Evolutionary conservation across 208 protist genomes (phyloP).

Genomic region (Trypanosoma mega): DNA sequence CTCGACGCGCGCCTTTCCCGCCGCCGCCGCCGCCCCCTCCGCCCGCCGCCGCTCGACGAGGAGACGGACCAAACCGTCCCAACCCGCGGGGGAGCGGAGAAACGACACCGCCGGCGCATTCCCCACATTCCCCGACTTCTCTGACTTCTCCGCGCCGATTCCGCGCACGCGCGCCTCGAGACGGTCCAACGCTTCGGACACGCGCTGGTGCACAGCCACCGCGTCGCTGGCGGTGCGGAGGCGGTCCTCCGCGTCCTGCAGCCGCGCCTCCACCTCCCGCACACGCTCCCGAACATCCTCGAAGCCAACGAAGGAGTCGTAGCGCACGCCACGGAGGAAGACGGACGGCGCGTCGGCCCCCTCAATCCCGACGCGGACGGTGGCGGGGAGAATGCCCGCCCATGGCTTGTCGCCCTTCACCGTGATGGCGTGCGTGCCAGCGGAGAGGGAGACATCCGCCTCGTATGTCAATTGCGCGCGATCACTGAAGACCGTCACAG

Average conservation of each 20-base stretch:
- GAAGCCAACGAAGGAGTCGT: not conserved
- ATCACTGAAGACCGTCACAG: conserved; percentile 30
- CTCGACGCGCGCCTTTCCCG: too few relatives aligned
- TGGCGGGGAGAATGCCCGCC: conserved; percentile 21
- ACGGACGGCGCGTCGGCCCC: conserved; percentile 2
- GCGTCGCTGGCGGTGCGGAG: conserved; percentile 11
- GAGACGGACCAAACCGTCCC: too few relatives aligned
- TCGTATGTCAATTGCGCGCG: conserved; percentile 21
- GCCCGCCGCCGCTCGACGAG: too few relatives aligned
- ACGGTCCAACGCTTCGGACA: conserved; percentile 10
- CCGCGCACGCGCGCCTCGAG: conserved; percentile 1
- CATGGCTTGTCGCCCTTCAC: conserved; percentile 13
- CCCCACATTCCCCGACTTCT: too few relatives aligned
- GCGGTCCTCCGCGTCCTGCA: not conserved
- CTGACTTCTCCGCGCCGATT: too few relatives aligned
- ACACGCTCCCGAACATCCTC: conserved; percentile 25
- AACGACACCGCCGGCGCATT: too few relatives aligned
- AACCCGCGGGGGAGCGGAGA: too few relatives aligned
- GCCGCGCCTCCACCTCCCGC: conserved; percentile 2
- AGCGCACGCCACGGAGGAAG: conserved; percentile 10
- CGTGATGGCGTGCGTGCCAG: conserved; percentile 17
- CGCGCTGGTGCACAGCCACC: conserved; percentile 1
- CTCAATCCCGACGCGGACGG: conserved; percentile 32
- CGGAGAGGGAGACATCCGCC: conserved; percentile 3
- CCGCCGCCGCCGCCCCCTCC: too few relatives aligned